A percentile compares a stretch with the other conserved stretches of the same genome.
Conservation (phyloP, 1,284 basidiomycete genomes). For the Apiotrichum porosum region DNA sequence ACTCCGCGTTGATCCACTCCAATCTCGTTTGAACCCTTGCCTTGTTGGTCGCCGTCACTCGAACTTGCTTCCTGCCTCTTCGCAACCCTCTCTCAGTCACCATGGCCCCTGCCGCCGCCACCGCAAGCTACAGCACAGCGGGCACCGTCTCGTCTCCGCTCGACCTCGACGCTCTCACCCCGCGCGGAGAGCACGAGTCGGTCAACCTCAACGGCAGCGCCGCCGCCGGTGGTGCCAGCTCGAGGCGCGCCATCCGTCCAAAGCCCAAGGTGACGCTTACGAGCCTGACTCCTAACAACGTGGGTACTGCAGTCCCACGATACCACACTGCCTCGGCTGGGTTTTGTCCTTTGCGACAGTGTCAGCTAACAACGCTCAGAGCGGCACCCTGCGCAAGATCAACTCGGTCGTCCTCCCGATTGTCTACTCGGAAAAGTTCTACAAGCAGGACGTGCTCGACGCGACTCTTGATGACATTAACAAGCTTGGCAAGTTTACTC, state of each 20-base stretch:
- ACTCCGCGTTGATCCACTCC: background rate
- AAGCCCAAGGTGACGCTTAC: conserved; percentile 47
- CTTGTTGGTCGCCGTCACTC: background rate
- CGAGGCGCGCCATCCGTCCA: conserved; percentile 31
- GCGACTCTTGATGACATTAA: conserved; percentile 44
- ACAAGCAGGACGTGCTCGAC: conserved; percentile 43
- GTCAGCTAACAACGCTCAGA: conserved; percentile 17
- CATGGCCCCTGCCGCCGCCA: conserved; percentile 7
- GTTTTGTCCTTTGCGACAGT: too few relatives aligned
- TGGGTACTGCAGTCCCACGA: too few relatives aligned
- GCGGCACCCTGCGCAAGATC: conserved; percentile 44
- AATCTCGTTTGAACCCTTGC: background rate
- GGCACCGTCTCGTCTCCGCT: conserved; percentile 43
- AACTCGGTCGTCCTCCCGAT: conserved; percentile 46
- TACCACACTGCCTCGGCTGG: too few relatives aligned
- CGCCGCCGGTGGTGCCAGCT: background rate
- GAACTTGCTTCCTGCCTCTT: background rate
- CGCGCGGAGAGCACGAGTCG: conserved; percentile 34
- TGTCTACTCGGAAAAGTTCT: conserved; percentile 48
- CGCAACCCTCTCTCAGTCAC: background rate
- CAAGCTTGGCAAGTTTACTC: conserved; percentile 40
- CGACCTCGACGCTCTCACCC: conserved; percentile 27
- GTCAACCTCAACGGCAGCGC: conserved; percentile 22
- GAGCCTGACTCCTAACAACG: conserved; percentile 47
- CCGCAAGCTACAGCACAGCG: conserved; percentile 32